A percentile compares a stretch with the other conserved stretches of the same genome.
phyloP scores from a whole-genome alignment of 768 basidiomycete species.

The Leccinum uliginosum region DNA sequence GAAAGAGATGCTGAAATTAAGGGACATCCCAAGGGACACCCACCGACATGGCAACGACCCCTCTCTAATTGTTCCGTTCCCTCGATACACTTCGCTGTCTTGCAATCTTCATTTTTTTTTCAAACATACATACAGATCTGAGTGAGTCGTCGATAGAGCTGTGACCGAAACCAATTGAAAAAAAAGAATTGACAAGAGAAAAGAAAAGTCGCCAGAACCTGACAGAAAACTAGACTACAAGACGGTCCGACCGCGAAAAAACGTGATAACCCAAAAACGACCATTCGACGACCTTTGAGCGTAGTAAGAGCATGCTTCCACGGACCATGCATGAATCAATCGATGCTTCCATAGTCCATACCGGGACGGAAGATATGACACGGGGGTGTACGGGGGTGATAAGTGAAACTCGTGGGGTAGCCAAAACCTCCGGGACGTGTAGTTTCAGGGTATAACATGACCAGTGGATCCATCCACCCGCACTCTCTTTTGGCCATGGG shows the following conservation, averaged over 20 bases:
- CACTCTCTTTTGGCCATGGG: constrained; percentile 66
- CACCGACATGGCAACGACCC: constrained; percentile 26
- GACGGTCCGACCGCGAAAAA: constrained; percentile 29
- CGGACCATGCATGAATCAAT: constrained; percentile 23
- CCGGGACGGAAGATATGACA: constrained; percentile 23
- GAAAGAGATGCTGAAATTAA: constrained; percentile 20
- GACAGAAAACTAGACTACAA: constrained; percentile 32
- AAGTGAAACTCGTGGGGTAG: constrained; percentile 18
- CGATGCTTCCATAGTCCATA: constrained; percentile 27
- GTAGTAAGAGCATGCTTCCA: constrained; percentile 26
- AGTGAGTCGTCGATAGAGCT: constrained; percentile 22
- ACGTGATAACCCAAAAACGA: constrained; percentile 32
- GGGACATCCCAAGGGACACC: too few relatives aligned
- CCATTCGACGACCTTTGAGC: constrained; percentile 29
- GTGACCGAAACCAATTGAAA: constrained; percentile 14
- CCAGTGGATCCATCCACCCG: constrained; percentile 52
- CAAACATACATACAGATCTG: constrained; percentile 33
- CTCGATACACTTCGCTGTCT: constrained; percentile 3
- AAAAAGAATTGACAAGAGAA: constrained; percentile 2
- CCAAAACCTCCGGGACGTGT: constrained; percentile 21
- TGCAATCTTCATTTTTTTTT: constrained; percentile 12
- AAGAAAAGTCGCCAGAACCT: constrained; percentile 12
- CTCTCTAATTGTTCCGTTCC: neutral
- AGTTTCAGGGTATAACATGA: constrained; percentile 52
- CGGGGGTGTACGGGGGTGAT: constrained; percentile 18